phyloP scores from a whole-genome alignment of 1,284 basidiomycete species.

The Irpex lacteus region DNA sequence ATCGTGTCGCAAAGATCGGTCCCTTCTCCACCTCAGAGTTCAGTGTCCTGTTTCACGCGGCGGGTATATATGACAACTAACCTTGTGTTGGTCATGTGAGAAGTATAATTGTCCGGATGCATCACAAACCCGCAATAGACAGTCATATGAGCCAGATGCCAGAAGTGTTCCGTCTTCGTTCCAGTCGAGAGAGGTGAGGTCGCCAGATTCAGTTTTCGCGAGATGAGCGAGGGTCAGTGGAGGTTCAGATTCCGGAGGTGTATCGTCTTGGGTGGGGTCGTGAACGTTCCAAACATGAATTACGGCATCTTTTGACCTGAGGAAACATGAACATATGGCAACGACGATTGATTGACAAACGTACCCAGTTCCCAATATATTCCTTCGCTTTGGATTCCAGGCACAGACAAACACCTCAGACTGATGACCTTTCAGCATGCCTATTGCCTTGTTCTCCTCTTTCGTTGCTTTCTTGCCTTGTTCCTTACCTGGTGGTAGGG shows the following conservation, averaged over 20 bases:
- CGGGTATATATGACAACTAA: conserved; percentile 28
- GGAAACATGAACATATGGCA: neutral
- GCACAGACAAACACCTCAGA: conserved; percentile 77
- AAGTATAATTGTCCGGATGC: conserved; percentile 57
- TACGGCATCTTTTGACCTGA: conserved; percentile 73
- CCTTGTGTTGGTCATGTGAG: conserved; percentile 60
- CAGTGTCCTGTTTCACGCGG: conserved; percentile 7
- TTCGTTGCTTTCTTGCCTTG: conserved; percentile 3
- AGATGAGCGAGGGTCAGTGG: conserved; percentile 51
- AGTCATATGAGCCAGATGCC: conserved; percentile 75
- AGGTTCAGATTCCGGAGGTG: conserved; percentile 29
- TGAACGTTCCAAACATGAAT: conserved; percentile 76
- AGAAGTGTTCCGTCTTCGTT: conserved; percentile 67
- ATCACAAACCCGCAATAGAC: conserved; percentile 62
- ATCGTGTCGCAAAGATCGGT: conserved; percentile 72
- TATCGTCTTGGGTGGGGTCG: conserved; percentile 31
- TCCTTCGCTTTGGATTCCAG: conserved; percentile 69
- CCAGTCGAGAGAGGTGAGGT: conserved; percentile 77
- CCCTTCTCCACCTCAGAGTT: conserved; percentile 45
- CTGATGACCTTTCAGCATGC: conserved; percentile 55
- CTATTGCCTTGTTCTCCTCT: conserved; percentile 32
- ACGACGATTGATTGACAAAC: conserved; percentile 20
- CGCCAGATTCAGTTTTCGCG: conserved; percentile 44
- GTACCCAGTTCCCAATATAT: conserved; percentile 73
- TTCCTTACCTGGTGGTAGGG: neutral